Percentiles rank a stretch among this genome's conserved stretches.
Conservation (phyloP, 1,284 basidiomycete genomes). For the Papiliotrema fonsecae region DNA sequence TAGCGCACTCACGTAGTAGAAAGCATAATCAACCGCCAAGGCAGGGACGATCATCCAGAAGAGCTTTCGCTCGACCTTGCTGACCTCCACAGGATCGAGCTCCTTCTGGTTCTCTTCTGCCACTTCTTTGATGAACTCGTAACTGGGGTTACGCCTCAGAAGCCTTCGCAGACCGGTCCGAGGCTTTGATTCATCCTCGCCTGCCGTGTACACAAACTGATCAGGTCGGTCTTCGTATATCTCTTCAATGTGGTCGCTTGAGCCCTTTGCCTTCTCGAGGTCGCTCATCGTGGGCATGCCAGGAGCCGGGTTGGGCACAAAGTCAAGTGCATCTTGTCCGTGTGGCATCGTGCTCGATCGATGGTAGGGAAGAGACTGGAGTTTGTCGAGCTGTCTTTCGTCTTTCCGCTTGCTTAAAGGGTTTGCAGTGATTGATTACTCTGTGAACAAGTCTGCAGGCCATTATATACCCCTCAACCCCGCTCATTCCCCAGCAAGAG, state of each 20-base stretch:
- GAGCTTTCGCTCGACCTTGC: constrained; percentile 37
- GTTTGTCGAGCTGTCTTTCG: not conserved
- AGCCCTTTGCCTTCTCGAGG: constrained; percentile 5
- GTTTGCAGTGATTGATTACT: too few species aligned
- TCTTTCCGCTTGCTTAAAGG: too few species aligned
- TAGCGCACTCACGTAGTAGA: constrained; percentile 39
- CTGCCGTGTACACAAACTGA: constrained; percentile 1
- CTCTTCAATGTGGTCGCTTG: constrained; percentile 5
- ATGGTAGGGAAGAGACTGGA: not conserved
- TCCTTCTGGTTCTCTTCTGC: constrained; percentile 30
- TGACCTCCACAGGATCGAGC: constrained; percentile 35
- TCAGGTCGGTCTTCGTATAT: not conserved
- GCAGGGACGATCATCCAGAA: constrained; percentile 40
- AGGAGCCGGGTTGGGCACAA: not conserved
- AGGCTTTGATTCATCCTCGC: constrained; percentile 2
- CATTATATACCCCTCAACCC: too few species aligned
- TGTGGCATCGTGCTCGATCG: constrained; percentile 2
- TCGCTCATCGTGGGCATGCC: not conserved
- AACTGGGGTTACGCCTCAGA: constrained; percentile 36
- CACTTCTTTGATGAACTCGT: constrained; percentile 38
- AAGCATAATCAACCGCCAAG: constrained; percentile 47
- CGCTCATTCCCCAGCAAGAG: too few species aligned
- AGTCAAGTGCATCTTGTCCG: constrained; percentile 1
- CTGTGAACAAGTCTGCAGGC: too few species aligned
- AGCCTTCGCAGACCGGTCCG: constrained; percentile 20